These are phyloP conservation scores for Waitea zeae DNA, from an alignment of 1,284 basidiomycete species.

Conservation along the genomic window DNA sequence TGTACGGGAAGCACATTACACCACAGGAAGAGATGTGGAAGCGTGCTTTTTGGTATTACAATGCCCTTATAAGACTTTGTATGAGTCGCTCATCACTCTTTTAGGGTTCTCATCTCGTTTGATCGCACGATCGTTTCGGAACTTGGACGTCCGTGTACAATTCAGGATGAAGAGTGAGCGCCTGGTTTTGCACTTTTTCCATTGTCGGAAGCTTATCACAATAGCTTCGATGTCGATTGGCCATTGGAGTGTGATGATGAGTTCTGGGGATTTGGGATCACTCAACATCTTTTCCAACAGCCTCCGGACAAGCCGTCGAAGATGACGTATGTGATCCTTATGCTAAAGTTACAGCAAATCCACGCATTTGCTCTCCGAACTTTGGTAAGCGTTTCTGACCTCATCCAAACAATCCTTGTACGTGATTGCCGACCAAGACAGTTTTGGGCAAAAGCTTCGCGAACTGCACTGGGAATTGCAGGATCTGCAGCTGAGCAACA, in stretches of 20 bases:
- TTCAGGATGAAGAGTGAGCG: constrained; percentile 49
- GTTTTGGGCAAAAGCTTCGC: too few relatives aligned
- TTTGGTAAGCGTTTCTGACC: constrained; percentile 23
- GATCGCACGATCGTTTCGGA: constrained; percentile 35
- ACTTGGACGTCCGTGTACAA: constrained; percentile 44
- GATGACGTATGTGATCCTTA: constrained; percentile 37
- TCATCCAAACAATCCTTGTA: neutral
- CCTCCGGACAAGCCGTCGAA: constrained; percentile 32
- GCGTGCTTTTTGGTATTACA: constrained; percentile 44
- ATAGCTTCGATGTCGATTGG: constrained; percentile 45
- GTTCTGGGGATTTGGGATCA: constrained; percentile 42
- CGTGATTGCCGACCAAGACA: too few relatives aligned
- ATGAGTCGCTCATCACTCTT: neutral
- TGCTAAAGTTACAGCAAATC: constrained; percentile 44
- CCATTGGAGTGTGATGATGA: constrained; percentile 59
- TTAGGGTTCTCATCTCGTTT: constrained; percentile 28
- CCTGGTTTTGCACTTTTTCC: neutral
- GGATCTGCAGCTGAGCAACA: too few relatives aligned
- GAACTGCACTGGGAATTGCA: too few relatives aligned
- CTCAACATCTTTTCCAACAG: constrained; percentile 33
- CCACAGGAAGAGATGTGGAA: constrained; percentile 48
- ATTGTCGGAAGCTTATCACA: neutral
- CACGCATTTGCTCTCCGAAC: constrained; percentile 42
- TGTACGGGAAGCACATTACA: constrained; percentile 15
- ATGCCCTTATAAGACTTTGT: neutral